Evolutionary conservation across 2,329 filamentous ascomycete species (phyloP).

Genomic region (Juglanconis juglandina): DNA sequence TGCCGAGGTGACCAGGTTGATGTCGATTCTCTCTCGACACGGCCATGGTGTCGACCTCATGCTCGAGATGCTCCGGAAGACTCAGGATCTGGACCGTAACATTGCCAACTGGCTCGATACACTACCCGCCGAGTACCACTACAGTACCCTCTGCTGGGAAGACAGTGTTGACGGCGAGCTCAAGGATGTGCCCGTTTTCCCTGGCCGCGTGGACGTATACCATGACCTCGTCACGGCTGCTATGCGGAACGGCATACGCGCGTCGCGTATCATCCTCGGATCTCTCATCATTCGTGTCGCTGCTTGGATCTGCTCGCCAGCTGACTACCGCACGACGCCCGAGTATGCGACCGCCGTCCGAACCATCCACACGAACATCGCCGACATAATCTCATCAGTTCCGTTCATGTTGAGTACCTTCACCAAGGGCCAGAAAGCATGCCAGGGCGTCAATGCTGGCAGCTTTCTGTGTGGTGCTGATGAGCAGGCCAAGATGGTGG

Average conservation of each 20-base stretch:
- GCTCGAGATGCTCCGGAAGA: constrained; percentile 49
- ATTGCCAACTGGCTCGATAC: constrained; percentile 48
- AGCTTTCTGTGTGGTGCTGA: constrained; percentile 49
- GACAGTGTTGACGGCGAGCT: constrained; percentile 48
- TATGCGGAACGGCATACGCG: constrained; percentile 53
- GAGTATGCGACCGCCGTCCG: constrained; percentile 56
- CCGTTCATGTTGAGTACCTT: constrained; percentile 52
- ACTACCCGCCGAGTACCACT: constrained; percentile 48
- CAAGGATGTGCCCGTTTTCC: constrained; percentile 50
- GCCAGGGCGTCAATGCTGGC: constrained; percentile 43
- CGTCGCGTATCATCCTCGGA: constrained; percentile 51
- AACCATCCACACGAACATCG: constrained; percentile 48
- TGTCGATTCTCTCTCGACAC: constrained; percentile 43
- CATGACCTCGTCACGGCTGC: constrained; percentile 54
- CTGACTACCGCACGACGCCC: constrained; percentile 60
- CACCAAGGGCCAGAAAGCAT: not conserved
- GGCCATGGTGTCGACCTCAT: constrained; percentile 49
- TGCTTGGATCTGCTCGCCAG: constrained; percentile 57
- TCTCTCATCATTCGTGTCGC: constrained; percentile 56
- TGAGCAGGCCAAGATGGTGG: constrained; percentile 49
- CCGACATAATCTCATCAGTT: constrained; percentile 57
- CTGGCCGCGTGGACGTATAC: constrained; percentile 58
- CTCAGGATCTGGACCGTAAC: constrained; percentile 51
- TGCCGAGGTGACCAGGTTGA: constrained; percentile 48
- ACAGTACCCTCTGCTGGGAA: constrained; percentile 53